Conservation (phyloP, 2,329 filamentous ascomycete genomes). For the Penicillium sp. region DNA sequence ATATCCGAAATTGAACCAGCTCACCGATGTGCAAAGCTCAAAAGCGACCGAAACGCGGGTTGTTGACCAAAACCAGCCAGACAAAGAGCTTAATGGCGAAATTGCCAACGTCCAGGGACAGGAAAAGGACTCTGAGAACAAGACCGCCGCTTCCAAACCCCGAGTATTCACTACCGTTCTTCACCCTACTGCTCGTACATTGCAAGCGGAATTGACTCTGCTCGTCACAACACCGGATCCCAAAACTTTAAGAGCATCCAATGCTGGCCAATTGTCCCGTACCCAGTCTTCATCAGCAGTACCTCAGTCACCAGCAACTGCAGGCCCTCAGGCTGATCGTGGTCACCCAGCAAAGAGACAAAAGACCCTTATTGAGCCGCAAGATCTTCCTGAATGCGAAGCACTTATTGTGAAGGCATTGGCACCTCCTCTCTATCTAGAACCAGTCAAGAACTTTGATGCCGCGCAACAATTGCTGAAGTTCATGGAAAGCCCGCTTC, state of each 20-base stretch:
- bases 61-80: constrained; percentile 19
- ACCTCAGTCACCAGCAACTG: constrained; percentile 68
- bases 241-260: constrained; percentile 50
- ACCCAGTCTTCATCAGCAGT: constrained; percentile 39
- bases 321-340: constrained; percentile 61
- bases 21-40: constrained; percentile 26
- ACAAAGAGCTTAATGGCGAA: constrained; percentile 22
- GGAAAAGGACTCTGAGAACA: constrained; percentile 42
- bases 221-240: constrained; percentile 70
- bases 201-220: constrained; percentile 73
- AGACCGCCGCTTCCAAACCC: constrained; percentile 51
- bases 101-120: constrained; percentile 44
- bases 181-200: constrained; percentile 75
- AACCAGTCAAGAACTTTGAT: constrained; percentile 68
- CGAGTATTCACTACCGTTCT: constrained; percentile 77
- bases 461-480: constrained; percentile 71
- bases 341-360: constrained; percentile 60
- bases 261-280: constrained; percentile 42
- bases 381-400: constrained; percentile 73
- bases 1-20: constrained; percentile 58
- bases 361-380: constrained; percentile 77
- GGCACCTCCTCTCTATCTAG: constrained; percentile 72
- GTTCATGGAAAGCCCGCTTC: constrained; percentile 71
- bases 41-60: constrained; percentile 24
- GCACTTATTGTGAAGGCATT: constrained; percentile 73